phyloP scores from a whole-genome alignment of 208 protist genomes.

The Crithidia fasciculata region DNA sequence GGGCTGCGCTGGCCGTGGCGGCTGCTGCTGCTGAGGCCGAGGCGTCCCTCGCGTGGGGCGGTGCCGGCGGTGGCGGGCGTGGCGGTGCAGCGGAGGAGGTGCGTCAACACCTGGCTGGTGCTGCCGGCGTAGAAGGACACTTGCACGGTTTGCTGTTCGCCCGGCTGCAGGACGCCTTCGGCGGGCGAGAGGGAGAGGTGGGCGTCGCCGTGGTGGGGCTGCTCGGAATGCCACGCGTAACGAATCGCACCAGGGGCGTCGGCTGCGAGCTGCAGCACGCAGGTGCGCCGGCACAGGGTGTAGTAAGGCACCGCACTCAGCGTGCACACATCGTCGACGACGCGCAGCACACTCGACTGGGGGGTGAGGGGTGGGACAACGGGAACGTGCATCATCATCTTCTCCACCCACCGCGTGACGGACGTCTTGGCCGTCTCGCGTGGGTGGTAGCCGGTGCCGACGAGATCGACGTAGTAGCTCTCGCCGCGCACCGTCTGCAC shows the following conservation, averaged over 20 bases:
- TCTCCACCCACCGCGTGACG: slow-evolving; percentile 40
- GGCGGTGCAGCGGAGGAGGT: slow-evolving; percentile 63
- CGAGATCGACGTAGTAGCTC: slow-evolving; percentile 74
- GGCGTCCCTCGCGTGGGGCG: not conserved
- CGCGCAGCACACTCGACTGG: slow-evolving; percentile 37
- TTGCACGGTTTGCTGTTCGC: slow-evolving; percentile 44
- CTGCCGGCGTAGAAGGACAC: slow-evolving; percentile 80
- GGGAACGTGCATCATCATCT: slow-evolving; percentile 65
- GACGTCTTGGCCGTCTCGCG: slow-evolving; percentile 36
- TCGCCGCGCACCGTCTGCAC: slow-evolving; percentile 64
- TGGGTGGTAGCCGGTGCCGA: slow-evolving; percentile 84
- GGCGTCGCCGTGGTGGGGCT: slow-evolving; percentile 59
- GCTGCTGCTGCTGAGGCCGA: slow-evolving; percentile 1
- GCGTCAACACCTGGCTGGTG: slow-evolving; percentile 78
- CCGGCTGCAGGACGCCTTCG: slow-evolving; percentile 61
- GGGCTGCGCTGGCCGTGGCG: slow-evolving; percentile 37
- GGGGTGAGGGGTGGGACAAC: slow-evolving; percentile 30
- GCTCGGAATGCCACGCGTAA: slow-evolving; percentile 35
- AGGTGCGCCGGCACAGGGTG: slow-evolving; percentile 77
- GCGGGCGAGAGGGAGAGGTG: slow-evolving; percentile 50
- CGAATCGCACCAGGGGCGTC: slow-evolving; percentile 19
- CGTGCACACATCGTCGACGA: slow-evolving; percentile 76
- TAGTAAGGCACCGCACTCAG: slow-evolving; percentile 82
- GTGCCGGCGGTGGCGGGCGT: slow-evolving; percentile 32
- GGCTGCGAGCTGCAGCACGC: slow-evolving; percentile 47